These are phyloP conservation scores for Sungouiozyma ichnusensis DNA, from an alignment of 805 yeast genomes.

Conservation along the genomic window DNA sequence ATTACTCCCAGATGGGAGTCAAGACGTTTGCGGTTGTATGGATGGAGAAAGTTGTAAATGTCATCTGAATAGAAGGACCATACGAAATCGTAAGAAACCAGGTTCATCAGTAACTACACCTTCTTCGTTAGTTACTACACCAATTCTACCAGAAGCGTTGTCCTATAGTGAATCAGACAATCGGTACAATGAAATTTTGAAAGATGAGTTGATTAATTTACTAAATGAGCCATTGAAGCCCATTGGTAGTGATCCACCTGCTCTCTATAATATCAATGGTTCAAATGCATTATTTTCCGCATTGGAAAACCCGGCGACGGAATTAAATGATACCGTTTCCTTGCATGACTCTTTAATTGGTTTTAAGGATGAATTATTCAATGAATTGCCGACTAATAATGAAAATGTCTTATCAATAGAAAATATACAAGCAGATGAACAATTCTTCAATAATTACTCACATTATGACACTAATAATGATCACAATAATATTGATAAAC, in stretches of 20 bases:
- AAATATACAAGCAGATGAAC: too few species aligned
- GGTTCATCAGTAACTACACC: background rate
- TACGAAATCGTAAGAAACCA: background rate
- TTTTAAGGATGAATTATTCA: background rate
- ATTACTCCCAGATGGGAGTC: constrained; percentile 1
- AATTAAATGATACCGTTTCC: background rate
- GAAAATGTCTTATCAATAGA: too few species aligned
- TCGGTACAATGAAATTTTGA: background rate
- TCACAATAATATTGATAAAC: too few species aligned
- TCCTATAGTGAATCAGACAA: too few species aligned
- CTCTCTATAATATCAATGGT: background rate
- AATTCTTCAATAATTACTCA: too few species aligned
- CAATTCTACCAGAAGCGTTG: background rate
- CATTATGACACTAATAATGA: too few species aligned
- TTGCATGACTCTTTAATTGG: background rate
- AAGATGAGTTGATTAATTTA: background rate
- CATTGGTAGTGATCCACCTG: background rate
- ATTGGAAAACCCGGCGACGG: background rate
- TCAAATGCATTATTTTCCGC: background rate
- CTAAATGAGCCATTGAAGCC: constrained; percentile 2
- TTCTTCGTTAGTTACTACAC: background rate
- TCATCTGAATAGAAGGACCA: constrained; percentile 6
- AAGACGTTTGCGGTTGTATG: constrained; percentile 2
- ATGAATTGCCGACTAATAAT: background rate
- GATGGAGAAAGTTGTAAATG: constrained; percentile 9